Evolutionary conservation across 2,329 filamentous ascomycete species (phyloP).

Genomic region (Neofusicoccum parvum): DNA sequence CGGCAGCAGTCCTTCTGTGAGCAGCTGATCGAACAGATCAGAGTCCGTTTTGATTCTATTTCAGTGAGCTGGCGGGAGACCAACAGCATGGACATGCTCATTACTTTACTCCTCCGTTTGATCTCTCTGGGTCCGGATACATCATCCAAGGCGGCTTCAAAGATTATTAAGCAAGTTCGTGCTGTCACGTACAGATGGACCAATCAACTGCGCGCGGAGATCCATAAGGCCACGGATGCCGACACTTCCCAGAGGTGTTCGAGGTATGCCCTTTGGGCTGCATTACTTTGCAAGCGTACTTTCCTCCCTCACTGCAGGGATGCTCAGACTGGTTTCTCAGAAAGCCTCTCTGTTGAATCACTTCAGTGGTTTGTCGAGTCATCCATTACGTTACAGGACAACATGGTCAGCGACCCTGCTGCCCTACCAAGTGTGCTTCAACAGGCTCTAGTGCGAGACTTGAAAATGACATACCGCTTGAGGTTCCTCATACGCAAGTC

Average conservation of each 20-base stretch:
- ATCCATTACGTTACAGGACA: conserved; percentile 53
- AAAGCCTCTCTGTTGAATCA: conserved; percentile 4
- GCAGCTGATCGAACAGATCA: conserved; percentile 52
- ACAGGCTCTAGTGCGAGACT: conserved; percentile 50
- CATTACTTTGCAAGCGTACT: conserved; percentile 58
- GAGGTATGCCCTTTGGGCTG: conserved; percentile 55
- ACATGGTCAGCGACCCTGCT: conserved; percentile 41
- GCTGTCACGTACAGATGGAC: conserved; percentile 55
- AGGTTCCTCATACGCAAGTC: conserved; percentile 37
- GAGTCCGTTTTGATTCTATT: conserved; percentile 50
- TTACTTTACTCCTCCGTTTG: conserved; percentile 53
- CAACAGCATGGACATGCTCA: conserved; percentile 59
- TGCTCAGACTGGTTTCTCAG: neutral
- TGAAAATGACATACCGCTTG: conserved; percentile 47
- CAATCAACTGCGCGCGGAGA: conserved; percentile 47
- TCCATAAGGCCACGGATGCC: conserved; percentile 41
- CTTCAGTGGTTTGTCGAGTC: conserved; percentile 40
- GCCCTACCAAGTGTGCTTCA: conserved; percentile 38
- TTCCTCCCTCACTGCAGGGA: conserved; percentile 34
- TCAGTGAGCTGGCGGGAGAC: conserved; percentile 61
- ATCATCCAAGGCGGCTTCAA: conserved; percentile 19
- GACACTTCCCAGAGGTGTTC: conserved; percentile 43
- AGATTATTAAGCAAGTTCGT: conserved; percentile 48
- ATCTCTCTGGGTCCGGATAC: conserved; percentile 31
- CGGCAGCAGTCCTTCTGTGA: conserved; percentile 53